These are phyloP conservation scores for Mayamaea pseudoterrestris DNA, from an alignment of 108 stramenopile species.

Conservation along the genomic window DNA sequence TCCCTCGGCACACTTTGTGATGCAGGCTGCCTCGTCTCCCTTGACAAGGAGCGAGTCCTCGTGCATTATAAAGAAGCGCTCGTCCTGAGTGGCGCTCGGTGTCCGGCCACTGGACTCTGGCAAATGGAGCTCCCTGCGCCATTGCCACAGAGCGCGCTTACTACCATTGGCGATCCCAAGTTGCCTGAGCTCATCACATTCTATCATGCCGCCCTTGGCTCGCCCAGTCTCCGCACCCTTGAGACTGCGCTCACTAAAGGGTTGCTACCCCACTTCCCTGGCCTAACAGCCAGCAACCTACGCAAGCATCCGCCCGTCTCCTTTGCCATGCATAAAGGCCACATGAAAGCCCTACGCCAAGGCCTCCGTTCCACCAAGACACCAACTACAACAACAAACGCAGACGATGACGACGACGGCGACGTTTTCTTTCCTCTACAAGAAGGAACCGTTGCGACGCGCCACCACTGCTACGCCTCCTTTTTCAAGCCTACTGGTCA, in stretches of 20 bases:
- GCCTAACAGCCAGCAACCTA: neutral
- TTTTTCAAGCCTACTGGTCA: conserved; percentile 7
- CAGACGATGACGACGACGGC: neutral
- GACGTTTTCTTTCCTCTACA: neutral
- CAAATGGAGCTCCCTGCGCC: neutral
- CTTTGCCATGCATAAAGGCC: conserved; percentile 15
- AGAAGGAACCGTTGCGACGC: neutral
- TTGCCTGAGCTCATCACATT: conserved; percentile 10
- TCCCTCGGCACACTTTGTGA: conserved; percentile 12
- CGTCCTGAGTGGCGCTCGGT: conserved; percentile 1
- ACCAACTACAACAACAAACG: too few relatives aligned
- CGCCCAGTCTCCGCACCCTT: conserved; percentile 7
- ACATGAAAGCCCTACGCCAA: conserved; percentile 12
- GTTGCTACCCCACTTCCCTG: conserved; percentile 3
- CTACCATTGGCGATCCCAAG: too few relatives aligned
- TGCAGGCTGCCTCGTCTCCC: conserved; percentile 2
- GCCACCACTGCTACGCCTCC: conserved; percentile 9
- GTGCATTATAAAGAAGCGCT: neutral
- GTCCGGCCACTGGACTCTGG: neutral
- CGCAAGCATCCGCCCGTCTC: conserved; percentile 4
- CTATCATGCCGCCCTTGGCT: conserved; percentile 17
- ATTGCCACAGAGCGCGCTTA: neutral
- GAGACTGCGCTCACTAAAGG: conserved; percentile 1
- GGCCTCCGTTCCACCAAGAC: conserved; percentile 12
- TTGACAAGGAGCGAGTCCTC: neutral